phyloP scores from a whole-genome alignment of 2,329 filamentous ascomycete genomes.

The Nemania abortiva region DNA sequence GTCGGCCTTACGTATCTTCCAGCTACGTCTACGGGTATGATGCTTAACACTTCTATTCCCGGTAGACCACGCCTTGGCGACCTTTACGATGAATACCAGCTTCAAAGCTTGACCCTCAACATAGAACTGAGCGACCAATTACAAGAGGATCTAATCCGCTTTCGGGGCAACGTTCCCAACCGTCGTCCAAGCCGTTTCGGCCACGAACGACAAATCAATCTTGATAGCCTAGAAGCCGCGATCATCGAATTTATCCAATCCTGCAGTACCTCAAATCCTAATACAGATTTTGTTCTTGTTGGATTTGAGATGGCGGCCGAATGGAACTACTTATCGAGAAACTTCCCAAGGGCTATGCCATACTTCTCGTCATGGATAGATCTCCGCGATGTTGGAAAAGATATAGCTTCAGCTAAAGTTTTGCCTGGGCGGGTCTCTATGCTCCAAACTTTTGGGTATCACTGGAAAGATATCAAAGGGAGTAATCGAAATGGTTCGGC shows the following conservation, averaged over 20 bases:
- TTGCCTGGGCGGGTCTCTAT: slow-evolving; percentile 20
- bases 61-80: slow-evolving; percentile 7
- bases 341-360: slow-evolving; percentile 23
- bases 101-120: slow-evolving; percentile 22
- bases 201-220: slow-evolving; percentile 14
- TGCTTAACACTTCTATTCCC: slow-evolving; percentile 12
- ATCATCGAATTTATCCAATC: slow-evolving; percentile 28
- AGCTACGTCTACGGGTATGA: slow-evolving; percentile 22
- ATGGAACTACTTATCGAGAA: slow-evolving; percentile 27
- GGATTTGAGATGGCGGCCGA: slow-evolving; percentile 30
- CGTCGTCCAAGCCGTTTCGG: slow-evolving; percentile 23
- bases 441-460: slow-evolving; percentile 20
- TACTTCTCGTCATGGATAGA: slow-evolving; percentile 33
- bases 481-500: slow-evolving; percentile 22
- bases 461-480: slow-evolving; percentile 27
- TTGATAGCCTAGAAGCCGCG: slow-evolving; percentile 23
- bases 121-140: slow-evolving; percentile 21
- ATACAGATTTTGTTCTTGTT: slow-evolving; percentile 19
- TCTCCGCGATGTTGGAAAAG: slow-evolving; percentile 24
- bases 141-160: slow-evolving; percentile 23
- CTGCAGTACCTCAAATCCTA: slow-evolving; percentile 14
- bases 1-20: slow-evolving; percentile 25
- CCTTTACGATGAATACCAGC: slow-evolving; percentile 20
- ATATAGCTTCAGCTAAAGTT: slow-evolving; percentile 21
- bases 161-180: slow-evolving; percentile 22